Evolutionary conservation across 805 yeast species (phyloP), one percentile per base, ranked within the genome.

Genomic region (Schizosaccharomyces japonicus): DNA sequence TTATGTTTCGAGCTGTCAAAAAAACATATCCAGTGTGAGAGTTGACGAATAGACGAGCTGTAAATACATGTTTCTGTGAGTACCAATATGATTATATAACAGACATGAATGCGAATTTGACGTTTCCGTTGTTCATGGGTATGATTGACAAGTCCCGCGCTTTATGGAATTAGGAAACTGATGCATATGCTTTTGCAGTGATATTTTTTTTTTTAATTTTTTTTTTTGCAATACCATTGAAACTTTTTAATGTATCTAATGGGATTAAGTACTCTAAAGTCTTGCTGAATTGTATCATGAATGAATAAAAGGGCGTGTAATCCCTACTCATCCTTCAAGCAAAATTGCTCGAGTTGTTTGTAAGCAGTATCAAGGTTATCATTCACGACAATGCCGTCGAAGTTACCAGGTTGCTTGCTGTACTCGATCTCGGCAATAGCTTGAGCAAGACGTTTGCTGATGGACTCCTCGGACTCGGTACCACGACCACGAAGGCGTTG

Each of bases 331-430:
- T 33, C 58, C 49, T 69, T 67, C 53, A 80, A 68, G 52, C 85
- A 77, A 60, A 83, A 90, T 39, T 68, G 73, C 64, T 75, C 81
- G 59, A 90, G 72, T 63, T 85, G 81, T 32, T 56, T 56, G 66
- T 90, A 90, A 19, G 96, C 95, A 60, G 68, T 76, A 28, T 90
- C 94, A 55, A 90, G 71, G 57, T 87, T 83, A 57, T 85, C 95
- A 60, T 90, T 90, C 55, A 90, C 85, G 55, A 90, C 75, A 50
- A 79, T 71, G 60, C 70, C 68, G 65, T 90, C 98, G 60, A 90
- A 95, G 44, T 92, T 93, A 52, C 95, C 95, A 11, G 57, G 56
- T 52, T 84, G 73, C 58, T 80, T 64, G 33, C 95, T 78, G 62
- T 75, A 92, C 53, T 76, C 96, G 65, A 90, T 60, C 67, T 90